Conservation (phyloP, 495 filamentous ascomycete genomes). For the Hypoxylon rickii region DNA sequence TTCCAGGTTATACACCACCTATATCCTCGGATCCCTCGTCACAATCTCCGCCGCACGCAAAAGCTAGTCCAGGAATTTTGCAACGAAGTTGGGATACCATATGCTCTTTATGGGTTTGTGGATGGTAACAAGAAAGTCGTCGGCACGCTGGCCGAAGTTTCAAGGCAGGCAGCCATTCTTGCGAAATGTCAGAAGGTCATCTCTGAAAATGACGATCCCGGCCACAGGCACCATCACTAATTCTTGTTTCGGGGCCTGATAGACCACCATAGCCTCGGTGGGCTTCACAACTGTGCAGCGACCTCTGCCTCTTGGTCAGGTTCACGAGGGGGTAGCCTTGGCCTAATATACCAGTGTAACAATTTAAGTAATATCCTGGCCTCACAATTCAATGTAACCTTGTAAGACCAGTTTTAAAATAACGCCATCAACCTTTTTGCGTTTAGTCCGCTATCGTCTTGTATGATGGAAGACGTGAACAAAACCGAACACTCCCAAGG, state of each 20-base stretch:
- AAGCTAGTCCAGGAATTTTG: conserved; percentile 88
- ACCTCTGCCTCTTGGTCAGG: conserved; percentile 1
- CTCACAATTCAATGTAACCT: too few species aligned
- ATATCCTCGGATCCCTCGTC: conserved; percentile 90
- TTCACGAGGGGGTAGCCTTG: too few species aligned
- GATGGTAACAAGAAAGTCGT: conserved; percentile 92
- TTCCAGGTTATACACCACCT: conserved; percentile 97
- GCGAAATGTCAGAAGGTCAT: conserved; percentile 81
- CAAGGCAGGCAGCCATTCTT: conserved; percentile 83
- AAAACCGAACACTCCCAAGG: too few species aligned
- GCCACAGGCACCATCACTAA: conserved; percentile 44
- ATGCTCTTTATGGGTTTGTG: conserved; percentile 91
- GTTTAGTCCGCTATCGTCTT: too few species aligned
- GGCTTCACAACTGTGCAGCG: conserved; percentile 23
- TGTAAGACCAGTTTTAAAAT: too few species aligned
- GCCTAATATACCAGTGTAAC: too few species aligned
- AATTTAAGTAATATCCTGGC: too few species aligned
- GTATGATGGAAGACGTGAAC: too few species aligned
- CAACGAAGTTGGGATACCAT: conserved; percentile 87
- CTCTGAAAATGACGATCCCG: conserved; percentile 39
- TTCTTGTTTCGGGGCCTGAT: conserved; percentile 8
- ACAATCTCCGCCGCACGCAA: conserved; percentile 86
- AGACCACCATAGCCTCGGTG: conserved; percentile 7
- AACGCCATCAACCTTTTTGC: too few species aligned
- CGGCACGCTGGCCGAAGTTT: conserved; percentile 79